phyloP scores from a whole-genome alignment of 2,329 filamentous ascomycete genomes.

The Pestalotiopsis sp. region DNA sequence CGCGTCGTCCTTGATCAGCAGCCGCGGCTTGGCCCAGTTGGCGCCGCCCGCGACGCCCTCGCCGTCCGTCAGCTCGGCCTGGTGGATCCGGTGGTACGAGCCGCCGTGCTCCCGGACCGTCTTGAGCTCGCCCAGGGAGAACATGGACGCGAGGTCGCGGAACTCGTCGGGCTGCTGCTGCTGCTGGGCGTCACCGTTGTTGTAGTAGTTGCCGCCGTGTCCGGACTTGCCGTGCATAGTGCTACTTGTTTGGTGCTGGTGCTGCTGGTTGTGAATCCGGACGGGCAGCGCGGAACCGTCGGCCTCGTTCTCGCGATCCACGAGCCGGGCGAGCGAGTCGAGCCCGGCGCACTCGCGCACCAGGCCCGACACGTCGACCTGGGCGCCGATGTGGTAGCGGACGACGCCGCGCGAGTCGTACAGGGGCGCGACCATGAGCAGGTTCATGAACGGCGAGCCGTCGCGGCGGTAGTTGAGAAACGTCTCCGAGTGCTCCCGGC shows the following conservation, averaged over 20 bases:
- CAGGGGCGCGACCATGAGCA: constrained; percentile 74
- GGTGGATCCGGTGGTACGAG: constrained; percentile 55
- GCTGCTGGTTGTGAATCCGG: not conserved
- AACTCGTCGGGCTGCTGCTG: constrained; percentile 58
- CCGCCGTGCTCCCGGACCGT: constrained; percentile 67
- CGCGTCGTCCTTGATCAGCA: constrained; percentile 42
- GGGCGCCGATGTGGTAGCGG: constrained; percentile 71
- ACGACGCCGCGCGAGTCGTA: constrained; percentile 68
- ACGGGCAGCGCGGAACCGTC: not conserved
- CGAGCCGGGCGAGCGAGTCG: constrained; percentile 59
- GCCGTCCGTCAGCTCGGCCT: constrained; percentile 45
- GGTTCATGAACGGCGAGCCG: constrained; percentile 76
- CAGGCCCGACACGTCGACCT: constrained; percentile 71
- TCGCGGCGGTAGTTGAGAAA: constrained; percentile 80
- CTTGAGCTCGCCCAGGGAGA: constrained; percentile 68
- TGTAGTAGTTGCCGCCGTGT: constrained; percentile 13
- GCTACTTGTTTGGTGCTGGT: not conserved
- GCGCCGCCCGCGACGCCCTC: constrained; percentile 20
- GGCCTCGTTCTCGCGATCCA: constrained; percentile 26
- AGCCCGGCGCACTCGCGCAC: constrained; percentile 69
- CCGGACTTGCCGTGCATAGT: constrained; percentile 21
- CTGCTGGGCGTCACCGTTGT: constrained; percentile 23
- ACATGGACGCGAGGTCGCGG: constrained; percentile 68
- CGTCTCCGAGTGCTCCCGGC: constrained; percentile 73
- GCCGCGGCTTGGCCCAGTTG: constrained; percentile 43